Evolutionary conservation across 2,329 filamentous ascomycete genomes (phyloP).

Genomic region (Aspergillus quadrilineatus): DNA sequence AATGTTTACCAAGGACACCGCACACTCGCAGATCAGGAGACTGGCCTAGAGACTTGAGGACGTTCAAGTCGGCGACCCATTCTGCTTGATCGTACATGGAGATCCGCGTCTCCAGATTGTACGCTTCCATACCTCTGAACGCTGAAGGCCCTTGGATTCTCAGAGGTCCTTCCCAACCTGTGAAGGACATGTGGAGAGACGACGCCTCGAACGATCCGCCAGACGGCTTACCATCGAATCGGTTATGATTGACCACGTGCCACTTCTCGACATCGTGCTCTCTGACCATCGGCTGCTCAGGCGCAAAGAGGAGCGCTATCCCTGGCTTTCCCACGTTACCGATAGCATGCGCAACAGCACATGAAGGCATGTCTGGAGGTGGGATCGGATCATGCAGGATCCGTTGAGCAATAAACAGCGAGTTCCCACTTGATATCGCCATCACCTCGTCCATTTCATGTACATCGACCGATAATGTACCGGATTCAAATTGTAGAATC

Average conservation of each 20-base stretch:
- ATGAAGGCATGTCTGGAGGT: neutral
- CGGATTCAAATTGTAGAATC: conserved; percentile 8
- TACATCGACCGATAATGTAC: neutral
- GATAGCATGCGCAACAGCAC: conserved; percentile 7
- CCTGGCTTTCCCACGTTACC: conserved; percentile 11
- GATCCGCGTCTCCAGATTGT: neutral
- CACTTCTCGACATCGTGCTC: conserved; percentile 12
- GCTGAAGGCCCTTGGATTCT: neutral
- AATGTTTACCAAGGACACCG: neutral
- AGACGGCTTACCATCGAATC: conserved; percentile 2
- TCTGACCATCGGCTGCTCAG: neutral
- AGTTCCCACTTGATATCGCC: conserved; percentile 7
- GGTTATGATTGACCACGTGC: conserved; percentile 11
- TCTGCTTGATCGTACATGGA: conserved; percentile 4
- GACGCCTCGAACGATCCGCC: conserved; percentile 7
- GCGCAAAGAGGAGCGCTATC: conserved; percentile 5
- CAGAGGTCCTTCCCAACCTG: conserved; percentile 11
- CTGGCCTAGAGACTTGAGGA: neutral
- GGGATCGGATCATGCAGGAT: conserved; percentile 6
- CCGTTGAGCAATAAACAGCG: conserved; percentile 9
- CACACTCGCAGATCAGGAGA: neutral
- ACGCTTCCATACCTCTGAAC: neutral
- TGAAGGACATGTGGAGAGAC: conserved; percentile 12
- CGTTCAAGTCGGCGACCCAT: conserved; percentile 1
- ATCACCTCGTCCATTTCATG: conserved; percentile 2